A percentile compares a stretch with the other conserved stretches of the same genome.
These are phyloP conservation scores for Rhododendron ferrugineum DNA, from an alignment of 148 eudicot genomes.

Conservation along the genomic window DNA sequence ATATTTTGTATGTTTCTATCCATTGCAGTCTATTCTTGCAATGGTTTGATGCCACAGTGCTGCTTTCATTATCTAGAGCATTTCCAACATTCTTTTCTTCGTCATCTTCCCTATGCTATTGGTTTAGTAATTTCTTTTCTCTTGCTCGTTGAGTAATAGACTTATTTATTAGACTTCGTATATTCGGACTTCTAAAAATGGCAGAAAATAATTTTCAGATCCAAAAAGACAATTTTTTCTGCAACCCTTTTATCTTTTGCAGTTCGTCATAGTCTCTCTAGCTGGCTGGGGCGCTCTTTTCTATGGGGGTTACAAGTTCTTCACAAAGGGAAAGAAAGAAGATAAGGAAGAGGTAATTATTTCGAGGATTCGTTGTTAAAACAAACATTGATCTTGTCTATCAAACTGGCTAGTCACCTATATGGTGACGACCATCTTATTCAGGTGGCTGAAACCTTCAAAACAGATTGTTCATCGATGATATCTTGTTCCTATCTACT, in stretches of 20 bases:
- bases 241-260: conserved; percentile 19
- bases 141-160: neutral
- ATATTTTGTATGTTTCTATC: neutral
- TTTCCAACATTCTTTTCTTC: neutral
- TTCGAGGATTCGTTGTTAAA: neutral
- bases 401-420: neutral
- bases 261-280: conserved; percentile 85
- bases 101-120: neutral
- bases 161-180: neutral
- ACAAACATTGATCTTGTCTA: neutral
- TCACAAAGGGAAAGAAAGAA: conserved; percentile 58
- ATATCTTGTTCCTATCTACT: neutral
- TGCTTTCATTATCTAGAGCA: neutral
- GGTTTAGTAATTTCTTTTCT: neutral
- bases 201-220: neutral
- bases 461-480: neutral
- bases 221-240: neutral
- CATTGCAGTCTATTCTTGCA: neutral
- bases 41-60: neutral
- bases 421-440: neutral
- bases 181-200: neutral
- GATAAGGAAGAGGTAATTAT: conserved; percentile 52
- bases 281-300: conserved; percentile 69
- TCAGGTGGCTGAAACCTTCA: neutral
- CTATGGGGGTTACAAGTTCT: conserved; percentile 56